Conservation (phyloP, 2,329 filamentous ascomycete species). For the Alternaria metachromatica region DNA sequence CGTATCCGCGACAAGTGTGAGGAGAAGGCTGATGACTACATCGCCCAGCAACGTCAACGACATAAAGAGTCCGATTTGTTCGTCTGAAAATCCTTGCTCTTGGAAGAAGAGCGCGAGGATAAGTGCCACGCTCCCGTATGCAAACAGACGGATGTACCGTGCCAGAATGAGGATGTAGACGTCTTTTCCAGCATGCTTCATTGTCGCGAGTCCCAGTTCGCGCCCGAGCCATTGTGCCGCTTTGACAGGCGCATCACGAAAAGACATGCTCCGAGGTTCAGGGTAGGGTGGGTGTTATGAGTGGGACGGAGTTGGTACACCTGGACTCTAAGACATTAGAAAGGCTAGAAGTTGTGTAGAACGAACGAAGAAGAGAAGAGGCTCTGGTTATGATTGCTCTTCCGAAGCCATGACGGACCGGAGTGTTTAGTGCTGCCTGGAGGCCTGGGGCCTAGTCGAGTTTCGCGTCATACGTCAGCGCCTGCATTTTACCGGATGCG, state of each 20-base stretch:
- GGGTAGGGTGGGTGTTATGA: neutral
- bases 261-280: constrained; percentile 20
- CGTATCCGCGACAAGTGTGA: constrained; percentile 47
- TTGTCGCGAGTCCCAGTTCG: constrained; percentile 41
- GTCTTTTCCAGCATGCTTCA: constrained; percentile 35
- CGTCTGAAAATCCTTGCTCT: constrained; percentile 44
- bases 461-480: constrained; percentile 16
- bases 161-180: constrained; percentile 45
- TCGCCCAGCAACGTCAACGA: constrained; percentile 50
- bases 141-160: constrained; percentile 47
- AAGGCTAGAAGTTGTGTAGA: neutral
- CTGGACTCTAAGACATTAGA: neutral
- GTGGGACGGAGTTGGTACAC: neutral
- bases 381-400: neutral
- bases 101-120: constrained; percentile 48
- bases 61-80: constrained; percentile 50
- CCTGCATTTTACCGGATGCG: constrained; percentile 7
- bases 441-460: constrained; percentile 9
- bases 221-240: constrained; percentile 29
- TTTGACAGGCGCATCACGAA: constrained; percentile 6
- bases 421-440: constrained; percentile 13
- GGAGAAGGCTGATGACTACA: constrained; percentile 44
- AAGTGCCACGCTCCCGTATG: constrained; percentile 46
- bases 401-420: constrained; percentile 15
- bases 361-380: neutral